Percentiles rank a stretch among this genome's conserved stretches.
These are phyloP conservation scores for Phyllosticta ampelicida DNA, from an alignment of 2,329 filamentous ascomycete genomes.

Conservation along the genomic window DNA sequence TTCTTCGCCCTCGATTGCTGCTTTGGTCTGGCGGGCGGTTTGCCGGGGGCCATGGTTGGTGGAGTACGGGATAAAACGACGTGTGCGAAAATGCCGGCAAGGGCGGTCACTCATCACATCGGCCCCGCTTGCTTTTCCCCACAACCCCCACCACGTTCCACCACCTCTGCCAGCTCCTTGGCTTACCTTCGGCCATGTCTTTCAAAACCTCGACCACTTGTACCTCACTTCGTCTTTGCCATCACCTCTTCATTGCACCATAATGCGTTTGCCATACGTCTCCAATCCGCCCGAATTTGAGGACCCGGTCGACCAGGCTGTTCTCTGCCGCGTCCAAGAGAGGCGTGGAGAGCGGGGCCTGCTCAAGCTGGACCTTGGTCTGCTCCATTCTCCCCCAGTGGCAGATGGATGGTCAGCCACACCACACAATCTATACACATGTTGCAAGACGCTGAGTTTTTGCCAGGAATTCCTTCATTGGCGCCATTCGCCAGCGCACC, in stretches of 20 bases:
- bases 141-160: not conserved
- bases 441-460: not conserved
- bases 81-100: not conserved
- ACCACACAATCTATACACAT: not conserved
- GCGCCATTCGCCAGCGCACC: constrained; percentile 44
- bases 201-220: not conserved
- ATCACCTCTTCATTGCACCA: not conserved
- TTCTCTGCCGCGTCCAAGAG: constrained; percentile 41
- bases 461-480: constrained; percentile 43
- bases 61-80: not conserved
- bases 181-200: not conserved
- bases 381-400: constrained; percentile 45
- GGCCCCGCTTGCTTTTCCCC: not conserved
- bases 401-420: constrained; percentile 41
- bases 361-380: constrained; percentile 42
- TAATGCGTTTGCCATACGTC: constrained; percentile 47
- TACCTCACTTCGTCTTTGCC: not conserved
- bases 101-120: not conserved
- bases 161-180: not conserved
- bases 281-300: constrained; percentile 38
- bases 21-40: not conserved
- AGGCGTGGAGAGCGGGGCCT: constrained; percentile 40
- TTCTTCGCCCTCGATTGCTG: constrained; percentile 1
- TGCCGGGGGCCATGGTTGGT: constrained; percentile 1
- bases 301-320: constrained; percentile 37